A percentile compares a stretch with the other conserved stretches of the same genome.
Conservation (phyloP, 2,329 filamentous ascomycete genomes). For the Polychaeton citri region DNA sequence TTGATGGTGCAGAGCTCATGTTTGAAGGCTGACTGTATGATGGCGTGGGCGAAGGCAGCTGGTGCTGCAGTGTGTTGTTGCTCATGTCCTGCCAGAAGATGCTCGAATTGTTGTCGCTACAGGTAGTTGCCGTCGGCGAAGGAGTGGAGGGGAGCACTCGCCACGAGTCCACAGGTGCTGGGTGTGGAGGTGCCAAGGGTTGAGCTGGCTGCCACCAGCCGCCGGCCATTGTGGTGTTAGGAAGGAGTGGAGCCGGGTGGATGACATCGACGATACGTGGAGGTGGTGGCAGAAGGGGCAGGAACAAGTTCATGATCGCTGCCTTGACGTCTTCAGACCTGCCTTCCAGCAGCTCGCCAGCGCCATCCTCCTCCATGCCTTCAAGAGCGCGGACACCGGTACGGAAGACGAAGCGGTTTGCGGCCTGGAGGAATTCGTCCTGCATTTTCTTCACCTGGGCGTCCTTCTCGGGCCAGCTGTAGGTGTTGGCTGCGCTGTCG, state of each 20-base stretch:
- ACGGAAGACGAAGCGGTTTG: slow-evolving; percentile 94
- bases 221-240: slow-evolving; percentile 56
- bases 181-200: slow-evolving; percentile 46
- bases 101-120: slow-evolving; percentile 55
- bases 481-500: slow-evolving; percentile 77
- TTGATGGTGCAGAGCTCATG: slow-evolving; percentile 40
- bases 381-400: slow-evolving; percentile 81
- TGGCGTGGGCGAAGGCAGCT: slow-evolving; percentile 63
- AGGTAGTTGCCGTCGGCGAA: slow-evolving; percentile 54
- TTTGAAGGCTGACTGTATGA: slow-evolving; percentile 69
- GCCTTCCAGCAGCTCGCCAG: slow-evolving; percentile 81
- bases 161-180: slow-evolving; percentile 72
- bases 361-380: slow-evolving; percentile 90
- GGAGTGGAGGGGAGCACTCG: slow-evolving; percentile 82
- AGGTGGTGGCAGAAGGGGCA: slow-evolving; percentile 71
- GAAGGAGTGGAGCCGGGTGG: slow-evolving; percentile 71
- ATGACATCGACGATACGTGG: slow-evolving; percentile 82
- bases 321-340: slow-evolving; percentile 89
- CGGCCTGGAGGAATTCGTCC: slow-evolving; percentile 87
- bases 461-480: slow-evolving; percentile 95
- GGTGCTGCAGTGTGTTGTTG: slow-evolving; percentile 48
- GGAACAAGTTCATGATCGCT: slow-evolving; percentile 71
- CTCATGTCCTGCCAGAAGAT: slow-evolving; percentile 70
- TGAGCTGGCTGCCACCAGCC: slow-evolving; percentile 65
- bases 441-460: slow-evolving; percentile 93